These are phyloP conservation scores for Pestalotiopsis sp. DNA, from an alignment of 2,329 filamentous ascomycete species.

Conservation along the genomic window DNA sequence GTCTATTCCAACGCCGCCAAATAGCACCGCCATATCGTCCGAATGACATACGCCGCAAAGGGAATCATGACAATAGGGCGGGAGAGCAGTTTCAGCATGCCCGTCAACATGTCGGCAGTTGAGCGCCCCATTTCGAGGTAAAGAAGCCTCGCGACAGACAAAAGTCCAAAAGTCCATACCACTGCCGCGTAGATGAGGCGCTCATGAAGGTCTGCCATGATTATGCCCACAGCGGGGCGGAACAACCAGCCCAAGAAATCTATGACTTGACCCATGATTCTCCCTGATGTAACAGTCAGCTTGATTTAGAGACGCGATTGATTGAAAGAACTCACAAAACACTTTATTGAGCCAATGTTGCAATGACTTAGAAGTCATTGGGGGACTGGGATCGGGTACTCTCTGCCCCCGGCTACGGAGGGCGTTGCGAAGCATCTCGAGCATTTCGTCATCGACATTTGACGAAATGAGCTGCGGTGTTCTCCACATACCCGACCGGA, in stretches of 20 bases:
- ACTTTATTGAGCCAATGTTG: background rate
- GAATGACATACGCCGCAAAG: background rate
- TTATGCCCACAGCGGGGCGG: background rate
- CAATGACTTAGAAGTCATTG: background rate
- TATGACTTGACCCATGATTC: background rate
- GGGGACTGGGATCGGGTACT: background rate
- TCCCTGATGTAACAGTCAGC: background rate
- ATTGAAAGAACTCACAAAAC: background rate
- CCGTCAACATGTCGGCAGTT: background rate
- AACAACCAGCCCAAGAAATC: background rate
- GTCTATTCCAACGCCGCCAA: background rate
- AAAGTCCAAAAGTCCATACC: background rate
- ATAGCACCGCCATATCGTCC: background rate
- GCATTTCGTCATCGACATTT: background rate
- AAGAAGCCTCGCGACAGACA: background rate
- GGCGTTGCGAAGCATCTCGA: background rate
- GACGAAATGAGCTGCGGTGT: background rate
- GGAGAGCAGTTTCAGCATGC: background rate
- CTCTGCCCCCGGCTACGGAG: background rate
- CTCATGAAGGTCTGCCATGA: background rate
- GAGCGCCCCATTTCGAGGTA: background rate
- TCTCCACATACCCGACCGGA: background rate
- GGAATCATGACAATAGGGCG: background rate
- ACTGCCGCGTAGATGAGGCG: background rate
- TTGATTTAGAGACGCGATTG: background rate